Evolutionary conservation across 1,139 yeast species (phyloP).

Genomic region (Waltiozyma sp.): DNA sequence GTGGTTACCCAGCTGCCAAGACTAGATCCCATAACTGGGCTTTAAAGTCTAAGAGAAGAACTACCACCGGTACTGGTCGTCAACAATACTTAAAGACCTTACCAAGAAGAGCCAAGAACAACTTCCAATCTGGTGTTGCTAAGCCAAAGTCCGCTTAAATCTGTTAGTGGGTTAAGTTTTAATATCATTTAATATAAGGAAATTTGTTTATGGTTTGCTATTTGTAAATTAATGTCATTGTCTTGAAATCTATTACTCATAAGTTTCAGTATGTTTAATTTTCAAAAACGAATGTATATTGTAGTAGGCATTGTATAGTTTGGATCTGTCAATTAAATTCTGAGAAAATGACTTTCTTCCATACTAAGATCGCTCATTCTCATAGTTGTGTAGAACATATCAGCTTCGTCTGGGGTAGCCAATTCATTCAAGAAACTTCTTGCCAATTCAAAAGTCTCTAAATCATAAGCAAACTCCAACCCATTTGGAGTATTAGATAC

Average conservation of each 20-base stretch:
- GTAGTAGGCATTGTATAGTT: background rate
- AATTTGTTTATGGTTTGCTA: constrained; percentile 1
- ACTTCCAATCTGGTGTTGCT: constrained; percentile 88
- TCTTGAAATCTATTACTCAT: background rate
- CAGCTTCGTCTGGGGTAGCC: constrained; percentile 72
- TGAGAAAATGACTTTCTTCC: background rate
- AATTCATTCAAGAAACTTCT: constrained; percentile 60
- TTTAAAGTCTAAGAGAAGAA: constrained; percentile 98
- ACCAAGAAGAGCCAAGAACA: constrained; percentile 96
- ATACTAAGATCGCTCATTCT: background rate
- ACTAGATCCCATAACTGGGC: constrained; percentile 99
- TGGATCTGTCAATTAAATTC: background rate
- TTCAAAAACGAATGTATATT: constrained; percentile 5
- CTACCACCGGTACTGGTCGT: constrained; percentile 99
- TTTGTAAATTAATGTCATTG: constrained; percentile 6
- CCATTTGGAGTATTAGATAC: constrained; percentile 33
- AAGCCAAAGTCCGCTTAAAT: constrained; percentile 36
- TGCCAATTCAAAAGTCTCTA: constrained; percentile 56
- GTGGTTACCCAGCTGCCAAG: constrained; percentile 99
- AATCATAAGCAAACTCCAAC: constrained; percentile 50
- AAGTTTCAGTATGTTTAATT: constrained; percentile 1
- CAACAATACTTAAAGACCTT: constrained; percentile 97
- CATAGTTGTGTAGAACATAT: constrained; percentile 56
- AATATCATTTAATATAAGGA: constrained; percentile 1
- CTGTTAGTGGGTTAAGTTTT: background rate